Conservation (phyloP, 495 filamentous ascomycete species). For the Massariosphaeria phaeospora region DNA sequence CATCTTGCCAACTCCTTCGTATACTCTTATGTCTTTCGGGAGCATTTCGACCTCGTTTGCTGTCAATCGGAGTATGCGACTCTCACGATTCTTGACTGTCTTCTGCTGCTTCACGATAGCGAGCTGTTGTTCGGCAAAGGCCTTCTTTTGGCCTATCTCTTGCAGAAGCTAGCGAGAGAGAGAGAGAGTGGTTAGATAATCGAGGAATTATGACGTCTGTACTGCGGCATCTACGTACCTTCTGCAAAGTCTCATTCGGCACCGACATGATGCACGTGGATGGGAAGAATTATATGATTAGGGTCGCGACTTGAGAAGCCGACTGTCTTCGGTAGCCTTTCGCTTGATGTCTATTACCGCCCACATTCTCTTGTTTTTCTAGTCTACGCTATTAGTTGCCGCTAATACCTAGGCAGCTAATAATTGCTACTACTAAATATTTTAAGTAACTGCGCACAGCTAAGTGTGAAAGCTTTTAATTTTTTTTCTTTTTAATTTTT, state of each 20-base stretch:
- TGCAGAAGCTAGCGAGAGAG: constrained; percentile 63
- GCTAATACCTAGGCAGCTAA: too few relatives aligned
- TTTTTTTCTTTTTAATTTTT: too few relatives aligned
- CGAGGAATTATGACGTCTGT: not conserved
- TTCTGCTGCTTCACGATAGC: constrained; percentile 80
- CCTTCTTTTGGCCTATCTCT: constrained; percentile 87
- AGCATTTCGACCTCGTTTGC: constrained; percentile 72
- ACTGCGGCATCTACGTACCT: constrained; percentile 53
- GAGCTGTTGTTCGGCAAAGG: constrained; percentile 87
- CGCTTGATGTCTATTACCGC: too few relatives aligned
- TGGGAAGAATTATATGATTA: not conserved
- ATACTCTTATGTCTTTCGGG: constrained; percentile 75
- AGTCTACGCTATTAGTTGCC: too few relatives aligned
- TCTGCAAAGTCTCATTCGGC: constrained; percentile 89
- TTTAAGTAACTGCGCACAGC: too few relatives aligned
- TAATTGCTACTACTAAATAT: too few relatives aligned
- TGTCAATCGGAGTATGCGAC: constrained; percentile 83
- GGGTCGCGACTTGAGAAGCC: not conserved
- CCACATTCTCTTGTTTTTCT: too few relatives aligned
- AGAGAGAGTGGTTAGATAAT: not conserved
- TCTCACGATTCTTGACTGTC: constrained; percentile 78
- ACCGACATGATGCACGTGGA: constrained; percentile 73
- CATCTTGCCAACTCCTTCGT: constrained; percentile 97
- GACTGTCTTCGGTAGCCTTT: too few relatives aligned
- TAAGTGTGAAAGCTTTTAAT: too few relatives aligned